A percentile compares a stretch with the other conserved stretches of the same genome.
These are phyloP conservation scores for Scenedesmus sp. DNA, from an alignment of 163 green algal species.

Conservation along the genomic window DNA sequence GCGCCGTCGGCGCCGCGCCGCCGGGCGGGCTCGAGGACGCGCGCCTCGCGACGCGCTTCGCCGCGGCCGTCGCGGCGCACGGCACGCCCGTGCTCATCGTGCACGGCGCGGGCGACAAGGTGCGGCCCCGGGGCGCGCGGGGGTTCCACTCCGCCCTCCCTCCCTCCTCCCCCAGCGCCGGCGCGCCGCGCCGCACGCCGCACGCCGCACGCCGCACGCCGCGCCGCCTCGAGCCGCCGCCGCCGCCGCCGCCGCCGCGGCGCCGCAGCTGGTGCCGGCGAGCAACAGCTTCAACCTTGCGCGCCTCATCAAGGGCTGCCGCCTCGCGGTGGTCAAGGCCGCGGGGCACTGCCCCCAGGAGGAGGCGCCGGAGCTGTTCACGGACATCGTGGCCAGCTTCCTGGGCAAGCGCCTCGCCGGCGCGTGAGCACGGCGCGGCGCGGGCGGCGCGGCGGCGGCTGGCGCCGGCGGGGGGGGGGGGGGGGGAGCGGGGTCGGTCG, in stretches of 20 bases:
- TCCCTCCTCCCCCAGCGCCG: no score
- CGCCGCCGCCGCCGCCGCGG: no score
- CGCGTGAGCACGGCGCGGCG: no score
- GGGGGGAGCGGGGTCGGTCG: no score
- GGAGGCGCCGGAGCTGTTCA: conserved; percentile 33
- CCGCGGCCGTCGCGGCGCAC: conserved; percentile 30
- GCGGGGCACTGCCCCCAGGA: conserved; percentile 46
- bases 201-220: no score
- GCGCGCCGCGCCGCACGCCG: no score
- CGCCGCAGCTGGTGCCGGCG: conserved; percentile 79
- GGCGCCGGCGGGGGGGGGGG: background rate
- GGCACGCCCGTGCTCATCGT: conserved; percentile 75
- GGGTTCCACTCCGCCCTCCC: no score
- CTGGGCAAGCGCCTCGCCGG: no score
- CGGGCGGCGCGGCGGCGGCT: no score
- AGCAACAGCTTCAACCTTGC: conserved; percentile 78
- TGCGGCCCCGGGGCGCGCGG: no score
- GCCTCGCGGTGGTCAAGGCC: conserved; percentile 36
- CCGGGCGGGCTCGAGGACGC: conserved; percentile 32
- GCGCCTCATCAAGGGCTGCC: conserved; percentile 18
- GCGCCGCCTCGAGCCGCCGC: no score
- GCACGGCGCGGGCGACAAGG: conserved; percentile 71
- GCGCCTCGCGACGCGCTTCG: conserved; percentile 56
- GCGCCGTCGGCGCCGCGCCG: background rate
- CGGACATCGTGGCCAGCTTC: conserved; percentile 27